phyloP scores from a whole-genome alignment of 345 rosid genomes.

The Kernera saxatilis region DNA sequence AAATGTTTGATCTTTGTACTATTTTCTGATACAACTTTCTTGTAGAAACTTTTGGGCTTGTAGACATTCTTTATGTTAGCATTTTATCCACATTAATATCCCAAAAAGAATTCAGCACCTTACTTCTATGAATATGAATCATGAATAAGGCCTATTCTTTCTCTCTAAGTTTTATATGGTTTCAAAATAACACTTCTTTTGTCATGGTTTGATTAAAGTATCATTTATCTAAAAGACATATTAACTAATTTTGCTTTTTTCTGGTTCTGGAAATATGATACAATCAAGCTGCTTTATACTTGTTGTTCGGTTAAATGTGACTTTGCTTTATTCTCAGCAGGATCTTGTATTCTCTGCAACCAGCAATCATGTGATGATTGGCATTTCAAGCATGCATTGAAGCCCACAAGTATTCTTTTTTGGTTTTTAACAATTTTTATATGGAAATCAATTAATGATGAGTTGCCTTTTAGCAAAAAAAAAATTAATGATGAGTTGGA shows the following conservation, averaged over 20 bases:
- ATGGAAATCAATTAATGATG: no score
- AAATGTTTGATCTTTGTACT: neutral
- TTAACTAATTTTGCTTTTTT: no score
- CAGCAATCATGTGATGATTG: neutral
- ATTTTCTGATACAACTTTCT: neutral
- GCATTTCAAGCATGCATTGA: neutral
- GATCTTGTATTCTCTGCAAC: neutral
- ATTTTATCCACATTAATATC: neutral
- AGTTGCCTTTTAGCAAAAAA: no score
- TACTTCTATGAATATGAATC: neutral
- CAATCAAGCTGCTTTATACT: neutral
- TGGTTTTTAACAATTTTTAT: no score
- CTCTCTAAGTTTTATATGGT: neutral
- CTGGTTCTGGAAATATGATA: neutral
- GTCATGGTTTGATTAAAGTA: neutral
- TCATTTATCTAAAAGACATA: neutral
- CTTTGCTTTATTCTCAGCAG: neutral
- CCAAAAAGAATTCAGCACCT: neutral
- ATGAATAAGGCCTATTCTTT: neutral
- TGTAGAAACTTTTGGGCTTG: neutral
- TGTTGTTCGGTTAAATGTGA: neutral
- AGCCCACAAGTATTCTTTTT: no score
- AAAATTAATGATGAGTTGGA: no score
- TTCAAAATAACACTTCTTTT: neutral
- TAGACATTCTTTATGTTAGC: neutral